Base-by-base conservation (phyloP, 2,329 filamentous ascomycete genomes). In the Apiospora phragmitis region DNA sequence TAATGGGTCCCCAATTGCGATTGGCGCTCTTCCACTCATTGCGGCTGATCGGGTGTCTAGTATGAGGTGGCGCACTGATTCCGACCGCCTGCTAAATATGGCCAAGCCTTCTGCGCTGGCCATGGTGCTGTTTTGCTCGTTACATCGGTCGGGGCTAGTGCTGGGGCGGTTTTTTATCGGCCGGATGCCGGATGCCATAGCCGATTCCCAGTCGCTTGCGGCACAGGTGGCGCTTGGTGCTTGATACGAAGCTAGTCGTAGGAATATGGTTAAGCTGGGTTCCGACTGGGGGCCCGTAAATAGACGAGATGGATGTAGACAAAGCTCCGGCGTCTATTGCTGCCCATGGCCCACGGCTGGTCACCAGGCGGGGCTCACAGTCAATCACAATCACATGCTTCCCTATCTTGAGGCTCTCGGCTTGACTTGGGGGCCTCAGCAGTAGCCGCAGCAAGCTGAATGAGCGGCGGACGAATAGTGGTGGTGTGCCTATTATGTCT, bases 331-430 rank as follows among this genome's bases (percentile, higher is more conserved):
- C 55, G 55, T 38, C 55, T 38, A 62, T 55, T 11, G 49, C 51
- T 47, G n/a, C 16, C 14, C 5, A 43, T 49, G n/a, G 29, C 12
- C 26, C 14, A 35, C 9, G 9, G 8, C 16, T 29, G 29, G 18
- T 9, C 55, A 21, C 32, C 11, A 38, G 55, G 18, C 32, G 32
- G 55, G 32, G 55, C 55, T 62, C 32, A 8, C 21, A 5, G 55
- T 62, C 55, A 62, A 62, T 62, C 55, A 41, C 55, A 62, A 62
- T 62, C 55, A 62, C 55, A 62, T 62, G 55, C 32, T 62, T 62
- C 21, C 32, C 38, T 62, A 38, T 62, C 24, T 12, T 18, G 55
- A 62, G 55, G 29, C 32, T 38, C 55, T 38, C 55, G 55, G 55
- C 55, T 38, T 18, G 29, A 29, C 55, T 59, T 32, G 51, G 51